A percentile compares a stretch with the other conserved stretches of the same genome.
phyloP scores from a whole-genome alignment of 257 asterid genomes.

The Solanum ahanhuiri region DNA sequence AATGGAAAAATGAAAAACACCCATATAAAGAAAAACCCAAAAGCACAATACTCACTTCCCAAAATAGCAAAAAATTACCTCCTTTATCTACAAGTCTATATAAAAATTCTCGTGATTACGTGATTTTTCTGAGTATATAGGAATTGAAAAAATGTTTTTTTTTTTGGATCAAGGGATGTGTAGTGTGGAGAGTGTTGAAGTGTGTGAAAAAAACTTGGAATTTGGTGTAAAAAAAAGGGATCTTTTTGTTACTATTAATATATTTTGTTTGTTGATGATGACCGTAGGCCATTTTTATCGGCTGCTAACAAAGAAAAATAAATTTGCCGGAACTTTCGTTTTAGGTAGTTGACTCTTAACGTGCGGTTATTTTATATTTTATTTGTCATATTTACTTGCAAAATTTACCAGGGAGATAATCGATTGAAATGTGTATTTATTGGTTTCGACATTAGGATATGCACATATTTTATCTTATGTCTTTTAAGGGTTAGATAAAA shows the following conservation, averaged over 20 bases:
- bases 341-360: background rate
- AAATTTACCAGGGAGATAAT: background rate
- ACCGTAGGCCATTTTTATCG: background rate
- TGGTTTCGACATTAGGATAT: no score
- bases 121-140: background rate
- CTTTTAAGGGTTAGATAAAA: no score
- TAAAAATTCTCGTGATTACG: background rate
- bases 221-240: background rate
- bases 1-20: background rate
- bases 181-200: background rate
- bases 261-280: background rate
- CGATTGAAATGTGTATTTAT: background rate
- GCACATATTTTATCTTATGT: no score
- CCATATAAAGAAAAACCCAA: background rate
- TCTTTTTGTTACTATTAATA: background rate
- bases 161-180: conserved; percentile 15
- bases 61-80: background rate
- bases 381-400: background rate
- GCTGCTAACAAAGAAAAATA: background rate
- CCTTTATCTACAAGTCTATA: background rate
- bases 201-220: background rate
- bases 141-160: background rate
- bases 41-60: background rate
- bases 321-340: background rate
- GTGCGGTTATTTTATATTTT: background rate